Conservation (phyloP, 2,329 filamentous ascomycete genomes). For the Chaetothyriales sp. region DNA sequence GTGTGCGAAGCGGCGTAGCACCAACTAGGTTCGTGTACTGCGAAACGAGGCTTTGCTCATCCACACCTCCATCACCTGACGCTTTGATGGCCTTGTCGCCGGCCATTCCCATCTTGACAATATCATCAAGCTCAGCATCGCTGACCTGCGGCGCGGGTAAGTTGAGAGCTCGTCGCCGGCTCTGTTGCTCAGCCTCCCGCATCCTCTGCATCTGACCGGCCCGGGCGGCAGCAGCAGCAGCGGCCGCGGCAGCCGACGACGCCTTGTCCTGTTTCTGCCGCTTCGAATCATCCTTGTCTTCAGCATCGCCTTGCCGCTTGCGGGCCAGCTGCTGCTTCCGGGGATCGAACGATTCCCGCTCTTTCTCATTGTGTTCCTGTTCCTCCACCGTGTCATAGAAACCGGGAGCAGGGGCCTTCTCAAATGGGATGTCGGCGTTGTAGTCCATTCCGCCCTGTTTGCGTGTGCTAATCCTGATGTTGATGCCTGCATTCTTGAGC, state of each 20-base stretch:
- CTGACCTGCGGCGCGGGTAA: slow-evolving; percentile 82
- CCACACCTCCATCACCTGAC: slow-evolving; percentile 55
- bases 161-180: slow-evolving; percentile 70
- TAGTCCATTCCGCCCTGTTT: slow-evolving; percentile 99
- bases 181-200: slow-evolving; percentile 89
- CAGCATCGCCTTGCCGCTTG: slow-evolving; percentile 83
- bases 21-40: slow-evolving; percentile 72
- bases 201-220: slow-evolving; percentile 90
- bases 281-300: slow-evolving; percentile 68
- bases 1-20: slow-evolving; percentile 78
- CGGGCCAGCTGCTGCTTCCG: slow-evolving; percentile 78
- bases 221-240: slow-evolving; percentile 59
- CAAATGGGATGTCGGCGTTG: slow-evolving; percentile 96
- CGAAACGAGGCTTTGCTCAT: slow-evolving; percentile 71
- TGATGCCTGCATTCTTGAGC: slow-evolving; percentile 94
- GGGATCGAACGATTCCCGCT: slow-evolving; percentile 76
- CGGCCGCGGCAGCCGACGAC: slow-evolving; percentile 59
- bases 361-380: slow-evolving; percentile 60
- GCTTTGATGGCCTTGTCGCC: slow-evolving; percentile 69
- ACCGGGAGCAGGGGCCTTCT: slow-evolving; percentile 72
- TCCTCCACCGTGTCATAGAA: slow-evolving; percentile 93
- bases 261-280: slow-evolving; percentile 79
- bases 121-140: slow-evolving; percentile 86
- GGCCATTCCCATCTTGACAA: slow-evolving; percentile 95
- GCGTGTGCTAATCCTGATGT: slow-evolving; percentile 81